Evolutionary conservation across 805 yeast species (phyloP).

Genomic region (Yamadazyma paraphyllophila): DNA sequence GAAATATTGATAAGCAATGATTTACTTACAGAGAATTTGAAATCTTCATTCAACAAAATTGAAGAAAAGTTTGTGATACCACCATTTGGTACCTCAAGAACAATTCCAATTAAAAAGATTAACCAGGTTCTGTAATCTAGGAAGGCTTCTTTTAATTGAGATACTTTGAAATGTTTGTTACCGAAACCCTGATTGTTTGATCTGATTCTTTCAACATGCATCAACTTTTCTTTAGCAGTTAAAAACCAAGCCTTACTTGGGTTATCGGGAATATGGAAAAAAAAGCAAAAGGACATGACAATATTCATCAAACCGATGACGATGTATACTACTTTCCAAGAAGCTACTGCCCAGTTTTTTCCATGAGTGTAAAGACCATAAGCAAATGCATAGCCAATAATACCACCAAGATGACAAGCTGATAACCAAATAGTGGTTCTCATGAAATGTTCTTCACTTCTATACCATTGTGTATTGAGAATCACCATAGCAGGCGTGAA

Average conservation of each 20-base stretch:
- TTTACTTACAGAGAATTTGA: slow-evolving; percentile 24
- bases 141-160: slow-evolving; percentile 36
- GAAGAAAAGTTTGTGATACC: slow-evolving; percentile 34
- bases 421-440: slow-evolving; percentile 35
- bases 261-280: slow-evolving; percentile 40
- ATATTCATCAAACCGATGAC: slow-evolving; percentile 59
- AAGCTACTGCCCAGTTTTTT: slow-evolving; percentile 36
- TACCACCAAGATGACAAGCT: slow-evolving; percentile 29
- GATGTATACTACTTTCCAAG: slow-evolving; percentile 64
- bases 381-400: slow-evolving; percentile 48
- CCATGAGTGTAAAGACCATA: slow-evolving; percentile 48
- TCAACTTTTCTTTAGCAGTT: slow-evolving; percentile 28
- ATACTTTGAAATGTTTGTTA: slow-evolving; percentile 31
- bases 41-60: slow-evolving; percentile 24
- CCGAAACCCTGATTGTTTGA: slow-evolving; percentile 42
- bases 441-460: slow-evolving; percentile 29
- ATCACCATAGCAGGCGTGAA: slow-evolving; percentile 40
- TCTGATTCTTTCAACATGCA: slow-evolving; percentile 31
- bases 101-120: slow-evolving; percentile 26
- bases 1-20: slow-evolving; percentile 47
- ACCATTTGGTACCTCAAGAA: slow-evolving; percentile 32
- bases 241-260: slow-evolving; percentile 38
- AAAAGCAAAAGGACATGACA: slow-evolving; percentile 44
- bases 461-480: slow-evolving; percentile 32
- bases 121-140: slow-evolving; percentile 33